Base-by-base conservation (phyloP, 2,329 filamentous ascomycete genomes). In the Metarhizium brunneum region DNA sequence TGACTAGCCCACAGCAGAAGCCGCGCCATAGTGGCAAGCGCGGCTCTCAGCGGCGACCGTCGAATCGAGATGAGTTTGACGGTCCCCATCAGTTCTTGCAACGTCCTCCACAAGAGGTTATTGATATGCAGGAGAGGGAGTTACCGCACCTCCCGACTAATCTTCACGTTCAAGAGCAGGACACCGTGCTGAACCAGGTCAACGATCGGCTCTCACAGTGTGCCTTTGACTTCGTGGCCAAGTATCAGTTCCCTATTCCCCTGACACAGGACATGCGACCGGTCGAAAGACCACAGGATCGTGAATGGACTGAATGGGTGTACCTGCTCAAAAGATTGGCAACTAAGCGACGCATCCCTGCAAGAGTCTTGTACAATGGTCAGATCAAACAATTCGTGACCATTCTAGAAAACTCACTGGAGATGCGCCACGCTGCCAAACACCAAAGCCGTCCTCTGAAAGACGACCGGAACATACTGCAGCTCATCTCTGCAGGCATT, bases 361-460 rank as follows among this genome's bases (percentile, higher is more conserved):
- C 90, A 50, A 80, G 89, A 55, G 87, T 94, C 20, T 76, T 95
- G 47, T 94, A 92, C 76, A 89, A 94, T 68, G 88, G 88, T 57
- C 90, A 95, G 73, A 95, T 95, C 73, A 94, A 92, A 73, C 89
- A 94, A 71, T 85, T 95, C 70, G 87, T 94, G 61, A 94, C 90
- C 47, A 88, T 94, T 35, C 74, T 95, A 64, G 90, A 95, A 68
- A 95, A 94, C 71, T 92, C 88, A 50, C 76, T 95, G 65, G 89
- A 92, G 74, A 92, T 92, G 88, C 81, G 89, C 60, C 88, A 92
- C 69, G 87, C 88, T 57, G 87, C 88, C 51, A 91, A 90, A 58
- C 87, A 92, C 72, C 88, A 92, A 71, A 88, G 85, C 61, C 82
- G 90, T 58, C 88, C 88, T 20, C 79, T 92, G 61, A 94, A 92